Evolutionary conservation across 2,329 filamentous ascomycete species (phyloP), one percentile per base, ranked within the genome.

Genomic region (Exophiala lecanii-corni): DNA sequence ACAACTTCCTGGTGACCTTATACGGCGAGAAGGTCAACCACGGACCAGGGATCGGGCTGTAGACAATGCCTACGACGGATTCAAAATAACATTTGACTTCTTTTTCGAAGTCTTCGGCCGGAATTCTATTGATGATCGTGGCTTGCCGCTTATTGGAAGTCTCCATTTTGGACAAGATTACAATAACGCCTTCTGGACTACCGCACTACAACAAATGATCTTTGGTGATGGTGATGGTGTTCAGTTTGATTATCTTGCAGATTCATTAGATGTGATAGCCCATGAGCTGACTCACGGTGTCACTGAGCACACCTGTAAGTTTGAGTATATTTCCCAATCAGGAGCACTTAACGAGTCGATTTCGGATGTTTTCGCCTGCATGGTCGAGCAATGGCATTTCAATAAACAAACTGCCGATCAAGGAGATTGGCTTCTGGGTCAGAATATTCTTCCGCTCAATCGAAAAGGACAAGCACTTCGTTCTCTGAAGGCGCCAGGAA

Each of bases 221-320:
- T 79, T 75, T 51, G 76, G 76, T 2, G 75, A 79, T 39, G 75
- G 75, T 5, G 68, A 71, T 46, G 64, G 69, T 23, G 72, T 9
- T 9, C 7, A 75, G 15, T 18, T 39, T 35, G 60, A 78, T 39
- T 67, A 66, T 54, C 77, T 78, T 56, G 71, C 72, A 2, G 66
- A 66, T 19, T 70, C 65, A 43, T 60, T 78, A 19, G 76, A 79
- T 49, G 73, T 79, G 40, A 76, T 79, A 42, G 75, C 72, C 2
- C 75, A 79, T 50, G 76, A 79, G 51, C 60, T 78, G 15, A 77
- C 73, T 28, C 76, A 79, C 53, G 75, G 72, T 20, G 65, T 79
- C 16, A 75, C 70, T 1, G 68, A 76, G 51, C 62, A 73, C 55
- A 73, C 70, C 2, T 68, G 67, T 9, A 67, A 69, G 1, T 66